A percentile compares a stretch with the other conserved stretches of the same genome.
phyloP scores from a whole-genome alignment of 2,329 filamentous ascomycete species.

The Fusarium sacchari region DNA sequence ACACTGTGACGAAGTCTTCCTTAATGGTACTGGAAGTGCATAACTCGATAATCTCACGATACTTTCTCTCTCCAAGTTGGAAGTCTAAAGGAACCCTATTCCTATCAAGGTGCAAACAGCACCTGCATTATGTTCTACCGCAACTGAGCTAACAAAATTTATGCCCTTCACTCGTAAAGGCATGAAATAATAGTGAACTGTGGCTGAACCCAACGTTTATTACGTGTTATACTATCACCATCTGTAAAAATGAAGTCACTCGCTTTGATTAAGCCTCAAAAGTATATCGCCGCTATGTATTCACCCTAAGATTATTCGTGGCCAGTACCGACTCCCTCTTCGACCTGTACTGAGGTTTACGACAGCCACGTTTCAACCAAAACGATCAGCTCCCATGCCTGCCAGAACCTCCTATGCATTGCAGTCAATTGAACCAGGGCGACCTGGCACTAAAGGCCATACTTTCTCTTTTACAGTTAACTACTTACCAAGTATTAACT shows the following conservation, averaged over 20 bases:
- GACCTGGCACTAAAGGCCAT: too few species aligned
- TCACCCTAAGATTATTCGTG: too few species aligned
- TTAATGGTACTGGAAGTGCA: background rate
- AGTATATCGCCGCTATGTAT: background rate
- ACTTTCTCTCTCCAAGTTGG: background rate
- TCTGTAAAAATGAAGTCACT: background rate
- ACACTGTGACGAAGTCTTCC: background rate
- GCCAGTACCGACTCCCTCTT: too few species aligned
- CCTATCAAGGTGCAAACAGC: background rate
- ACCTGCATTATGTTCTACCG: background rate
- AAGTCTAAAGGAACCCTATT: background rate
- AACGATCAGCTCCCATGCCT: too few species aligned
- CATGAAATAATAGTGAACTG: background rate
- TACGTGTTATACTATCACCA: background rate
- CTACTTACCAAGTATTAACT: too few species aligned
- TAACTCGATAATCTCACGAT: background rate
- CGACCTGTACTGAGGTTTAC: too few species aligned
- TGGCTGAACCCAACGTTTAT: background rate
- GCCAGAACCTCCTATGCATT: too few species aligned
- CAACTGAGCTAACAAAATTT: background rate
- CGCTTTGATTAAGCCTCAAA: background rate
- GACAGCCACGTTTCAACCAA: too few species aligned
- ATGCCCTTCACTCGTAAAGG: background rate
- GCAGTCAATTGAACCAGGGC: too few species aligned
- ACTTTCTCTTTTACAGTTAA: too few species aligned